Evolutionary conservation across 116 monocot species (phyloP).

Genomic region (Cymodocea nodosa): DNA sequence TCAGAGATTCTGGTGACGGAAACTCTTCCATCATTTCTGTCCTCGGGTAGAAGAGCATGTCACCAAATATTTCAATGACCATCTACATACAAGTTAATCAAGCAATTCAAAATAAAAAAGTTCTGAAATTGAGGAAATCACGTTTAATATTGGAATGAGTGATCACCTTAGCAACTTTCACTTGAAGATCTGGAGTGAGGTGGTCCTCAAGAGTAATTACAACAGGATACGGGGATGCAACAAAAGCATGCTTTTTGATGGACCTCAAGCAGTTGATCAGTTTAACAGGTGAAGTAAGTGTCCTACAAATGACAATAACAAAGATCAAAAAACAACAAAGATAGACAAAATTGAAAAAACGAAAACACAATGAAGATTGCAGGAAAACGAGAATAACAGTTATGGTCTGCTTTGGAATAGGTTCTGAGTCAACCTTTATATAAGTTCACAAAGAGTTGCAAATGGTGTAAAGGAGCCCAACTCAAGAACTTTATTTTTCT

Average conservation of each 20-base stretch:
- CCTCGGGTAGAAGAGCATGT: constrained; percentile 55
- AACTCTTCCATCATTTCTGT: constrained; percentile 38
- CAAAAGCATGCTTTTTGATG: constrained; percentile 76
- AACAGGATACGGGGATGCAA: constrained; percentile 58
- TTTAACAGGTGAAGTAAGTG: constrained; percentile 68
- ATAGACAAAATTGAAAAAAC: too few relatives aligned
- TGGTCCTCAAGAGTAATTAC: constrained; percentile 91
- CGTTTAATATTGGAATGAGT: not conserved
- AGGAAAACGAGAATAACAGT: too few relatives aligned
- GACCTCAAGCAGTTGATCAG: constrained; percentile 63
- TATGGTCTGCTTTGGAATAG: too few relatives aligned
- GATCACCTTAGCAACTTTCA: constrained; percentile 66
- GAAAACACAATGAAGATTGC: too few relatives aligned
- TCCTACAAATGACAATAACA: constrained; percentile 28
- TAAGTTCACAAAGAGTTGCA: too few relatives aligned
- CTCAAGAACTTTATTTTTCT: too few relatives aligned
- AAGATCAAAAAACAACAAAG: too few relatives aligned
- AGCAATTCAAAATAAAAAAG: not conserved
- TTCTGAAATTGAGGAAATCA: not conserved
- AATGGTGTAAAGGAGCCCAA: too few relatives aligned
- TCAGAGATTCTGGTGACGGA: constrained; percentile 62
- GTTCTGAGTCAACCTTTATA: too few relatives aligned
- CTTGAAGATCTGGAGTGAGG: constrained; percentile 70
- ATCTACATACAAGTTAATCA: constrained; percentile 22
- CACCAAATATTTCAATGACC: constrained; percentile 65